Evolutionary conservation across 1,284 basidiomycete species (phyloP).

Genomic region (Kalmanozyma brasiliensis): DNA sequence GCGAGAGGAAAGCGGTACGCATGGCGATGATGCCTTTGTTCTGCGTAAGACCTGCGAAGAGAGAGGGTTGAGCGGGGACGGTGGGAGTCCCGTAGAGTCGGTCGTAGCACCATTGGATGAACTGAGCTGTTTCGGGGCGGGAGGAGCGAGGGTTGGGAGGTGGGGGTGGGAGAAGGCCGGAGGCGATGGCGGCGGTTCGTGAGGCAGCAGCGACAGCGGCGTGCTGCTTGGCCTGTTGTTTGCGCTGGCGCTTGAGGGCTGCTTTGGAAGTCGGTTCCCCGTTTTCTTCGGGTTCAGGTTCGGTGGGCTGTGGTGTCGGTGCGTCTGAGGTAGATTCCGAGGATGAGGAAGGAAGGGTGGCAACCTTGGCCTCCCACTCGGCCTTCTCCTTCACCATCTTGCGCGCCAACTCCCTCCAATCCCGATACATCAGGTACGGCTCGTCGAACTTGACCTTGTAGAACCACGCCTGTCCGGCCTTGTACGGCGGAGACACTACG

Average conservation of each 20-base stretch:
- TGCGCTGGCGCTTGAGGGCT: constrained; percentile 30
- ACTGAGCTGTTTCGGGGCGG: constrained; percentile 59
- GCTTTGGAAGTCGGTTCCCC: constrained; percentile 21
- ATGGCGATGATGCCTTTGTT: constrained; percentile 86
- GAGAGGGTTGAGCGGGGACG: constrained; percentile 74
- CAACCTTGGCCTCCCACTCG: constrained; percentile 43
- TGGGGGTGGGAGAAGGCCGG: constrained; percentile 37
- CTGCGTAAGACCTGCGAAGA: constrained; percentile 77
- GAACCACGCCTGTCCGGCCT: constrained; percentile 87
- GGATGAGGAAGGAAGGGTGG: neutral
- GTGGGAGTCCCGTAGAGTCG: constrained; percentile 67
- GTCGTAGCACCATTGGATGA: constrained; percentile 63
- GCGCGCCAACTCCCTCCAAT: constrained; percentile 95
- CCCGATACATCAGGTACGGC: constrained; percentile 97
- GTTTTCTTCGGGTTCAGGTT: too few relatives aligned
- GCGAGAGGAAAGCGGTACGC: constrained; percentile 81
- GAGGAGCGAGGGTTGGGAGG: constrained; percentile 48
- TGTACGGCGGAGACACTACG: constrained; percentile 58
- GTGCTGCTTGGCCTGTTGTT: constrained; percentile 12
- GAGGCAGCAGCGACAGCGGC: constrained; percentile 3
- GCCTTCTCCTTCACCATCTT: constrained; percentile 63
- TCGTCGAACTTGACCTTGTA: constrained; percentile 99
- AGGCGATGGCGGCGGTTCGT: constrained; percentile 16
- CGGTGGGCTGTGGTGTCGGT: too few relatives aligned
- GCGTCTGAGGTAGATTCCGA: constrained; percentile 2